phyloP scores from a whole-genome alignment of 2,329 filamentous ascomycete species.

The Aspergillus ochraceoroseus region DNA sequence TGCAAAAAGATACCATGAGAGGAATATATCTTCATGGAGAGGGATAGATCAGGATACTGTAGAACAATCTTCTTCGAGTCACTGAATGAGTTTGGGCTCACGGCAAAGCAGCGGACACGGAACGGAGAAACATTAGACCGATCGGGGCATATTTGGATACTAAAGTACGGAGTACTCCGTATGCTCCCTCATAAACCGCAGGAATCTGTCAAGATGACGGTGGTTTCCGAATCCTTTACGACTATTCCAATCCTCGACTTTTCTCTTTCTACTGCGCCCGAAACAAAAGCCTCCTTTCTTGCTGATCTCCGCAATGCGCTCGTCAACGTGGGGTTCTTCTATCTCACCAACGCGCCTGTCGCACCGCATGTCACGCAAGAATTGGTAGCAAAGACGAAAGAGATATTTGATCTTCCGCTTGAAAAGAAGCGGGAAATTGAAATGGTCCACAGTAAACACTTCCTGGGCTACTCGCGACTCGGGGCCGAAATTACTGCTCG shows the following conservation, averaged over 20 bases:
- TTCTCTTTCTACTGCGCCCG: slow-evolving; percentile 17
- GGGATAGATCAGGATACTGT: no score
- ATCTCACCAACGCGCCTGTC: slow-evolving; percentile 30
- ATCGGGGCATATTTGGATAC: no score
- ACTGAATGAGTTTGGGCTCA: no score
- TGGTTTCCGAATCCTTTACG: no score
- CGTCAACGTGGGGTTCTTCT: slow-evolving; percentile 37
- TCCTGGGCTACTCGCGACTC: slow-evolving; percentile 35
- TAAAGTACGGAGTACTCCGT: no score
- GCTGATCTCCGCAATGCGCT: slow-evolving; percentile 30
- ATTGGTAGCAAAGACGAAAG: slow-evolving; percentile 38
- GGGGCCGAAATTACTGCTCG: slow-evolving; percentile 34
- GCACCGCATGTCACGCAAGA: slow-evolving; percentile 20
- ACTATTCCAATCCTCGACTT: slow-evolving; percentile 34
- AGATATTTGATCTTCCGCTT: slow-evolving; percentile 43
- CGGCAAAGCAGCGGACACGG: no score
- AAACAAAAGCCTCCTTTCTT: slow-evolving; percentile 28
- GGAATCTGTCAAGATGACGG: no score
- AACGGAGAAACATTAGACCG: no score
- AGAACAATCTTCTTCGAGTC: no score
- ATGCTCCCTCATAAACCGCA: no score
- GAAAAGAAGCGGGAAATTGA: slow-evolving; percentile 49
- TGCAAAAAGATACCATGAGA: no score
- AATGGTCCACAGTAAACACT: slow-evolving; percentile 41
- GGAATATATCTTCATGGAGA: no score